These are phyloP conservation scores for Pistacia atlantica DNA, from an alignment of 345 rosid species.

Conservation along the genomic window DNA sequence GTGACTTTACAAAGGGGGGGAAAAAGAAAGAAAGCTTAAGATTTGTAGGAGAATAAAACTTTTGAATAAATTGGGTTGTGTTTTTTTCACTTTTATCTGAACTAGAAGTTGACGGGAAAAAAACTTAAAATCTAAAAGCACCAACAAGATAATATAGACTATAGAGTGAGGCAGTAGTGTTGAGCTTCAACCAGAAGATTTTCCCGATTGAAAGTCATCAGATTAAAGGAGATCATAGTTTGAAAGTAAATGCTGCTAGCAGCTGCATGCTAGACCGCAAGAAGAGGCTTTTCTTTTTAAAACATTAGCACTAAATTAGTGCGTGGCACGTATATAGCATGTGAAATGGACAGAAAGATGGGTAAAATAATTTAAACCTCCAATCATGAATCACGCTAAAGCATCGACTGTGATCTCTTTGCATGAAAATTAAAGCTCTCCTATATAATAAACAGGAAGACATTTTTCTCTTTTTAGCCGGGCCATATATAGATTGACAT, in stretches of 20 bases:
- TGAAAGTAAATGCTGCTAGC: background rate
- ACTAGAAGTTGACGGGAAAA: conserved; percentile 6
- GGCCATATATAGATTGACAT: background rate
- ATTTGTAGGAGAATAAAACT: conserved; percentile 5
- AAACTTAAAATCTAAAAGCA: conserved; percentile 10
- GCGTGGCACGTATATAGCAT: background rate
- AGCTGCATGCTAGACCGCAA: background rate
- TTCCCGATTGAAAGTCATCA: background rate
- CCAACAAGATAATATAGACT: background rate
- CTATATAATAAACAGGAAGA: background rate
- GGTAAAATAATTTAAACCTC: conserved; percentile 1
- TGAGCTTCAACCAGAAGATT: conserved; percentile 20
- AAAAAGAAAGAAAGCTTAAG: background rate
- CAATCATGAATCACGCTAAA: background rate
- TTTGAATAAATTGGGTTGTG: background rate
- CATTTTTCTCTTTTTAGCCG: conserved; percentile 1
- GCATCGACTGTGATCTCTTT: background rate
- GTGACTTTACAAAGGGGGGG: background rate
- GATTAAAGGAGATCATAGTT: background rate
- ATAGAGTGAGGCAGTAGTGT: background rate
- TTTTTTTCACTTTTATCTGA: background rate
- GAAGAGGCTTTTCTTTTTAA: conserved; percentile 8
- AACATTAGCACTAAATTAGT: background rate
- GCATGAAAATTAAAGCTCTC: background rate
- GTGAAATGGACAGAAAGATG: conserved; percentile 8